Base-by-base conservation (phyloP, 805 yeast genomes). In the Kodamaea neixiangensis region DNA sequence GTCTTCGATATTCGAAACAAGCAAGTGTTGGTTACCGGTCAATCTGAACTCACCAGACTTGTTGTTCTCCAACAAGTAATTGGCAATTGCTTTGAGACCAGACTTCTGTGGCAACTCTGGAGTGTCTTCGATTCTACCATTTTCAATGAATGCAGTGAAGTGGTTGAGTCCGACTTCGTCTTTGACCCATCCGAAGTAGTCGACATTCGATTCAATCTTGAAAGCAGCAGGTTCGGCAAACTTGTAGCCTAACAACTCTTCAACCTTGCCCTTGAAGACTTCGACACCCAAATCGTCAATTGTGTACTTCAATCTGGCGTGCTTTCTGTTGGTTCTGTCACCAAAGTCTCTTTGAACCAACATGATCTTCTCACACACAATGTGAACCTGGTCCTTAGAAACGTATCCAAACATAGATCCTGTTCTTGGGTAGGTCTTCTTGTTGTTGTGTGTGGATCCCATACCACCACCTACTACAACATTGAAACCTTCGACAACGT, bases 401-500 rank as follows among this genome's bases (percentile, higher is more conserved):
- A 85, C 83, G 64, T 74, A 93, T 21, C 98, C 98, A 58, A 93
- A 80, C 71, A 83, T 73, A 15, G 96, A 86, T 55, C 97, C 98
- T 5, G 96, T 82, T 73, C 98, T 82, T 62, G 98, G 98, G 67
- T 93, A 93, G 0, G 98, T 93, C 79, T 93, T 93, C 65, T 86
- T 87, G 76, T 93, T 93, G 79, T 92, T 93, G 69, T 93, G 98
- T 11, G 98, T 93, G 39, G 96, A 82, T 62, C 98, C 98, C 98
- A 93, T 93, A 79, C 98, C 98, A 75, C 98, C 98, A 70, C 98
- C 98, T 57, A 86, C 96, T 54, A 87, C 80, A 48, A 93, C 82
- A 63, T 93, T 93, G 78, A 82, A 93, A 51, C 98, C 98, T 53
- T 78, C 66, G 7, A 18, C 44, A 15, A 81, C 77, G 49, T 78